Evolutionary conservation across 306 rosid species (phyloP), one percentile per base, ranked within the genome.

Genomic region (Cucurbita ficifolia): DNA sequence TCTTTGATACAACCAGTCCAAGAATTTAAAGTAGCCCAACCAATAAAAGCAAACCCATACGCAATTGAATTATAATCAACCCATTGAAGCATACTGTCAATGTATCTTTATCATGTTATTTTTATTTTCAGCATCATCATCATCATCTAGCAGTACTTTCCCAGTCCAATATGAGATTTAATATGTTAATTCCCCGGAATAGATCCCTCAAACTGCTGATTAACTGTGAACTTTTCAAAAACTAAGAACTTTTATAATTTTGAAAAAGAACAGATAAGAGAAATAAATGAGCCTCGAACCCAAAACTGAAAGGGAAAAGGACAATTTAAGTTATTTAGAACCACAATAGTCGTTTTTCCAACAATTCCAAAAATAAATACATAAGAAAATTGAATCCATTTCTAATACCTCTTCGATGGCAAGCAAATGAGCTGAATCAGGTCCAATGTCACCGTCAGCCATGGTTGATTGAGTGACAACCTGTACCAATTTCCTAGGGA

Each of bases 21-120:
- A 79, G 89, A 78, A 79, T 83, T 89, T 63, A 91, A 88, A 77
- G 90, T 89, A 77, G 95, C 97, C 84, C 99, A 91, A 75, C 89
- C 99, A 79, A 87, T 95, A 84, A 91, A 94, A 63, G 96, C 96
- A 77, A 94, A 94, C 73, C 97, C 99, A 83, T 82, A 91, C 22
- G 79, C 79, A 76, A 83, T 82, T 51, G 92, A 85, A 77, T 90
- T 96, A 83, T 84, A 81, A 71, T 82, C 76, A 64, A 79, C 79
- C 58, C 85, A 52, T 55, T 36, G 51, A 52, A 72, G 19, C 76
- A 72, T 39, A n/a, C 51, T 18, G 38, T 51, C 74, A 38, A 10
- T 51, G 36, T 17, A 72, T 13, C 63, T 19, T 18, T 38, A n/a
- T 19, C 22, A 17, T 53, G 7, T 17, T 71, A 1, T 51, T 51